Evolutionary conservation across 2,329 filamentous ascomycete species (phyloP).

Genomic region (Venturia nashicola): DNA sequence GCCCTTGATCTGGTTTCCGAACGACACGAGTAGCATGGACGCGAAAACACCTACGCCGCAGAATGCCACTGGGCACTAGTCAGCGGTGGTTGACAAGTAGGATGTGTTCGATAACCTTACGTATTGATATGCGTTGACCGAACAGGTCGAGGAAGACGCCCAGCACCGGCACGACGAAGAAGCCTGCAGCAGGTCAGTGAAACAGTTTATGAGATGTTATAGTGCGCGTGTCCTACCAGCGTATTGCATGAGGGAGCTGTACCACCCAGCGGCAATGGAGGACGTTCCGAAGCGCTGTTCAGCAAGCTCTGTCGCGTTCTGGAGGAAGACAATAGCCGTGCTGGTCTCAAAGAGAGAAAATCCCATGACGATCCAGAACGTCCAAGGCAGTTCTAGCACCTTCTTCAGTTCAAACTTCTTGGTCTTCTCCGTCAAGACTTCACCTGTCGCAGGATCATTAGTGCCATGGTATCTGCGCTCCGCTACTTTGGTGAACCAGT

Average conservation of each 20-base stretch:
- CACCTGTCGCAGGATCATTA: slow-evolving; percentile 47
- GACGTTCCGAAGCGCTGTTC: slow-evolving; percentile 46
- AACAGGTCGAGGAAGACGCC: too few species aligned
- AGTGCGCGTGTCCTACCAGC: too few species aligned
- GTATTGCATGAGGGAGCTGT: slow-evolving; percentile 45
- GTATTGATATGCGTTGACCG: too few species aligned
- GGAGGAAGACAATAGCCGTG: slow-evolving; percentile 40
- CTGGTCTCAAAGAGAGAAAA: slow-evolving; percentile 49
- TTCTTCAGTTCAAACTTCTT: slow-evolving; percentile 44
- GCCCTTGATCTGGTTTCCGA: slow-evolving; percentile 38
- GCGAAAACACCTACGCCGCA: slow-evolving; percentile 40
- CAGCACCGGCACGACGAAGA: slow-evolving; percentile 35
- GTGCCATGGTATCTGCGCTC: too few species aligned
- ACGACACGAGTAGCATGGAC: slow-evolving; percentile 43
- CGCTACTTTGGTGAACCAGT: slow-evolving; percentile 45
- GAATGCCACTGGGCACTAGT: too few species aligned
- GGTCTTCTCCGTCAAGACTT: slow-evolving; percentile 47
- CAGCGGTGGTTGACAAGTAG: too few species aligned
- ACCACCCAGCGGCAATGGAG: slow-evolving; percentile 47
- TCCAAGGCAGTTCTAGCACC: slow-evolving; percentile 46
- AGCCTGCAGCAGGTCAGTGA: slow-evolving; percentile 42
- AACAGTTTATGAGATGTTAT: too few species aligned
- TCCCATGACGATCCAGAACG: slow-evolving; percentile 42
- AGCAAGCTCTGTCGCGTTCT: slow-evolving; percentile 49
- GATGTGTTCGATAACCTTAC: too few species aligned